Percentiles rank a stretch among this genome's conserved stretches.
Conservation (phyloP, 1,284 basidiomycete species). For the Leccinum proliferum region DNA sequence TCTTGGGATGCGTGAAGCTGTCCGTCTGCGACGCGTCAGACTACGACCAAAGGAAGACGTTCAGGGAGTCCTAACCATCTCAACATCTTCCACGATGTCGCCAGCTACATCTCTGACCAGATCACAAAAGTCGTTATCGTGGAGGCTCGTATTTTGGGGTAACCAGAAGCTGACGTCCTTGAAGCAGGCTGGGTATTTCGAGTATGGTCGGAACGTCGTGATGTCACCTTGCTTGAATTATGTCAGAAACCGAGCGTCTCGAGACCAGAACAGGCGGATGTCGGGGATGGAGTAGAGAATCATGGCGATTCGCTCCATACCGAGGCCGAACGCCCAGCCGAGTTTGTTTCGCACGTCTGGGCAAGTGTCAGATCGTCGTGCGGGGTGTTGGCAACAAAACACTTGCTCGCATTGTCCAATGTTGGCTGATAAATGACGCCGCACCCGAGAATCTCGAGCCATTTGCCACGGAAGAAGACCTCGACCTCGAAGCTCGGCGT, state of each 20-base stretch:
- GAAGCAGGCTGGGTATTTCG: conserved; percentile 84
- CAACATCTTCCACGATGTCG: conserved; percentile 89
- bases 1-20: conserved; percentile 89
- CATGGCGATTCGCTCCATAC: conserved; percentile 98
- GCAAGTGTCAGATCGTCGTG: conserved; percentile 9
- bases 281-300: conserved; percentile 96
- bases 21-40: conserved; percentile 64
- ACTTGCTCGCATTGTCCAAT: conserved; percentile 79
- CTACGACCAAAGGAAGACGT: background rate
- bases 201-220: conserved; percentile 81
- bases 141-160: conserved; percentile 49
- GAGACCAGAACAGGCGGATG: conserved; percentile 99
- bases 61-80: conserved; percentile 50
- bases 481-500: conserved; percentile 98
- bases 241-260: conserved; percentile 80
- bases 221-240: conserved; percentile 84
- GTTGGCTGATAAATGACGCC: conserved; percentile 92
- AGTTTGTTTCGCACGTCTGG: conserved; percentile 78
- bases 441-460: conserved; percentile 95
- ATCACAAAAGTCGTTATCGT: conserved; percentile 98
- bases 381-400: conserved; percentile 1
- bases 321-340: conserved; percentile 98
- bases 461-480: conserved; percentile 93
- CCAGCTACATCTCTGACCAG: conserved; percentile 89
- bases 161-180: conserved; percentile 95